Base-by-base conservation (phyloP, 2,329 filamentous ascomycete species). In the Talaromyces islandicus region DNA sequence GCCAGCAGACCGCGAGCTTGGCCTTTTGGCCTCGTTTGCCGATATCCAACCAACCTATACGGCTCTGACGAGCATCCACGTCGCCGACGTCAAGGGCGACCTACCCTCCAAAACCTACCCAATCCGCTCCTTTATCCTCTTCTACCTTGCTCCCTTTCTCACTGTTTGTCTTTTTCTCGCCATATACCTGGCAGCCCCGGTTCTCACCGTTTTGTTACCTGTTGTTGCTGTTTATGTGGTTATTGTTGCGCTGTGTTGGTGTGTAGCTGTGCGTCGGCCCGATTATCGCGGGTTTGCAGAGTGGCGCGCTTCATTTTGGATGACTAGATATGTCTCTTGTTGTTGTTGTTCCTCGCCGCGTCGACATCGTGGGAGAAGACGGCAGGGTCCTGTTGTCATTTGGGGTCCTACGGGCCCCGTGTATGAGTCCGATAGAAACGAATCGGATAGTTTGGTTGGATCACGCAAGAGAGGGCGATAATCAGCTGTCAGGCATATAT, bases 361-460 rank as follows among this genome's bases (percentile, higher is more conserved):
- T 27, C 12, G 55, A 9, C 19, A 32, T 14, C 46, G 32, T 14
- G 7, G 41, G 6, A 38, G 35, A 24, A 21, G 54, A 6, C 21
- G 25, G 9, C n/a, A 46, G 19, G 53, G 56, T 30, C 38, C 19
- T 6, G 46, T 61, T 51, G 59, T 61, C 0, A 61, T 61, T 43
- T 61, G 59, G 59, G 59, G 59, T 4, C 59, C 59, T 24, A 46
- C 51, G 46, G 59, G 59, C 4, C 59, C 59, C 52, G 59, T 61
- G 25, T 61, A 61, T 61, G 59, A 61, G 50, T 10, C 41, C n/a
- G 59, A 57, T 14, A 51, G 48, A 27, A 51, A 29, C 6, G 48
- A 51, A 24, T 17, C 48, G 17, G 48, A 52, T 29, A 52, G 25
- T 29, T 29, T 52, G 27, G 10, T 52, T 29, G 48, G 25, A 7